These are phyloP conservation scores for Exophiala spinifera DNA, from an alignment of 2,329 filamentous ascomycete species.

Conservation along the genomic window DNA sequence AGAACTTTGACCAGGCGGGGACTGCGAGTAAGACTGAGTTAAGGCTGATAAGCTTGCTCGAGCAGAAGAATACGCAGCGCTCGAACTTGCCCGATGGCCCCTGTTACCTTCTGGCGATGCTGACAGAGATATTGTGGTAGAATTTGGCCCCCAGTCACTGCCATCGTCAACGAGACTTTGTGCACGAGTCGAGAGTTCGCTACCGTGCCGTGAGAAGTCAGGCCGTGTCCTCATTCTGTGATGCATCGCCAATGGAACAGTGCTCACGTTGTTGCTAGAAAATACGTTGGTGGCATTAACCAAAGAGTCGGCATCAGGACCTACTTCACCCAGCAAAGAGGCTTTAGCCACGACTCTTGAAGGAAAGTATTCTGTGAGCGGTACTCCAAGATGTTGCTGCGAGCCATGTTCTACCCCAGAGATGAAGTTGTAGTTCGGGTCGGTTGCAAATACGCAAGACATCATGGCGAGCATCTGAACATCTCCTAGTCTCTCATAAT, in stretches of 20 bases:
- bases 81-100: conserved; percentile 16
- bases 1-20: conserved; percentile 25
- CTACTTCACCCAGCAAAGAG: conserved; percentile 13
- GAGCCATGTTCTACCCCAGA: neutral
- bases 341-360: conserved; percentile 21
- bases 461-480: conserved; percentile 66
- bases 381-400: neutral
- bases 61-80: conserved; percentile 18
- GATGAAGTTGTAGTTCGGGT: conserved; percentile 7
- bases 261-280: neutral
- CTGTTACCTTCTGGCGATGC: conserved; percentile 29
- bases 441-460: conserved; percentile 53
- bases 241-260: neutral
- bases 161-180: conserved; percentile 23
- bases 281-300: conserved; percentile 9
- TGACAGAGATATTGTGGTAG: conserved; percentile 24
- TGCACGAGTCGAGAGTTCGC: conserved; percentile 22
- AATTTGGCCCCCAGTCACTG: conserved; percentile 21
- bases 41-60: conserved; percentile 27
- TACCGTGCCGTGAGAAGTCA: conserved; percentile 7
- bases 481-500: conserved; percentile 60
- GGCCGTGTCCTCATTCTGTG: conserved; percentile 7
- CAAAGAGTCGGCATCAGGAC: conserved; percentile 16
- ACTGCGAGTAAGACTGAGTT: conserved; percentile 28
- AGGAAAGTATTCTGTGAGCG: conserved; percentile 20